Evolutionary conservation across 352 stramenopile genomes (phyloP).

Genomic region (Peronospora belbahrii): DNA sequence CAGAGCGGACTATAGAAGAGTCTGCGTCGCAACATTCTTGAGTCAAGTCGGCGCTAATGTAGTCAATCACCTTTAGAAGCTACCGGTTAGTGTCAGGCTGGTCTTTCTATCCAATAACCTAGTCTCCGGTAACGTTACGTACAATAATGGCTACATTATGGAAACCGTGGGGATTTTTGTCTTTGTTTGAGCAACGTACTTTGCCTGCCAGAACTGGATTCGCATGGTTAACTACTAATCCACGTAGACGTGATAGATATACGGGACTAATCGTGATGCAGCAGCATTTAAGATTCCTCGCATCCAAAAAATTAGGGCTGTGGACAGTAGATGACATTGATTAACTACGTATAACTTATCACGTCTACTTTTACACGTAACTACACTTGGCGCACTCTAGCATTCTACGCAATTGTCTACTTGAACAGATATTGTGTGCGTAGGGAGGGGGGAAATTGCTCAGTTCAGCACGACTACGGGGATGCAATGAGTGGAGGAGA

Average conservation of each 20-base stretch:
- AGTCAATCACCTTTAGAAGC: not conserved
- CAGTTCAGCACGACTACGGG: slow-evolving; percentile 3
- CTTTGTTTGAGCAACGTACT: slow-evolving; percentile 10
- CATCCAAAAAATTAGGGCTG: not conserved
- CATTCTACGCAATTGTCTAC: slow-evolving; percentile 17
- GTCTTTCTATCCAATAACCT: too few species aligned
- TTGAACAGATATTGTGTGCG: slow-evolving; percentile 33
- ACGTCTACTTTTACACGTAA: slow-evolving; percentile 32
- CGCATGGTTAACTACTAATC: not conserved
- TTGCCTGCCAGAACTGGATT: not conserved
- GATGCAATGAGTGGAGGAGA: too few species aligned
- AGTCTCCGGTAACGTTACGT: not conserved
- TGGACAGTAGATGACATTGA: slow-evolving; percentile 16
- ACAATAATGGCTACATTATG: too few species aligned
- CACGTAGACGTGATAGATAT: not conserved
- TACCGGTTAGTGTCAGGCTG: too few species aligned
- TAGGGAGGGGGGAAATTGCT: slow-evolving; percentile 2
- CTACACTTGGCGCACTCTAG: slow-evolving; percentile 21
- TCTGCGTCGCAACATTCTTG: slow-evolving; percentile 5
- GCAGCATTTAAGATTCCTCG: too few species aligned
- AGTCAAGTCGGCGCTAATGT: slow-evolving; percentile 16
- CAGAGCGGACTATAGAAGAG: slow-evolving; percentile 23
- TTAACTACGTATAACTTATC: slow-evolving; percentile 34
- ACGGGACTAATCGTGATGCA: not conserved
- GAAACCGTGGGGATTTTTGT: slow-evolving; percentile 4